Base-by-base conservation (phyloP, 2,329 filamentous ascomycete species). In the Hawksworthiomyces lignivorus region DNA sequence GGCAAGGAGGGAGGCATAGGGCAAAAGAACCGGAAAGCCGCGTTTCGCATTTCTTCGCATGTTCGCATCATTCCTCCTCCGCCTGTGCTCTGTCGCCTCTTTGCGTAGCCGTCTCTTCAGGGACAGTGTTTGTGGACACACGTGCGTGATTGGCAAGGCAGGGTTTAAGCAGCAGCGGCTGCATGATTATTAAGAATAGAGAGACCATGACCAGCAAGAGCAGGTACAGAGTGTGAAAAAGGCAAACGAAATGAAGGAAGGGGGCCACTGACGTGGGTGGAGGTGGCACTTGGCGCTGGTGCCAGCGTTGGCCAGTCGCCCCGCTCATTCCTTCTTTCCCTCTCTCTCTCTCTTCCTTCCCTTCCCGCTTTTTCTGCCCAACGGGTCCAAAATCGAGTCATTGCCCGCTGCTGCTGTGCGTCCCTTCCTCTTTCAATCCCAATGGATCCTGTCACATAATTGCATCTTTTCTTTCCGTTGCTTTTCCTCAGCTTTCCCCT, bases 121-220 rank as follows among this genome's bases (percentile, higher is more conserved):
- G n/a, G n/a, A n/a, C n/a, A n/a, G n/a, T n/a, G n/a, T n/a, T n/a
- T n/a, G n/a, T n/a, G n/a, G n/a, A n/a, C n/a, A n/a, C n/a, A n/a
- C n/a, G n/a, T 33, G 30, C 14, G 19, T 44, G 41, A 39, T 44
- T 44, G 36, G 41, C 36, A 44, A 39, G 41, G 40, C 27, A 36
- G 18, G 39, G n/a, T n/a, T n/a, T n/a, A n/a, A n/a, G n/a, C n/a
- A n/a, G n/a, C n/a, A n/a, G n/a, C n/a, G n/a, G n/a, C n/a, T n/a
- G n/a, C n/a, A n/a, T 14, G 6, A n/a, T 29, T 14, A n/a, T 29
- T 7, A 11, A 7, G 12, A 29, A 29, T 6, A 29, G 6, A 29
- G 27, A 29, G 27, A 14, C 15, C 5, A 7, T n/a, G n/a, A n/a
- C n/a, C n/a, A n/a, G n/a, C n/a, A n/a, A n/a, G n/a, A n/a, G n/a